A percentile compares a stretch with the other conserved stretches of the same genome.
phyloP scores from a whole-genome alignment of 306 rosid species.

The Vigna radiata region DNA sequence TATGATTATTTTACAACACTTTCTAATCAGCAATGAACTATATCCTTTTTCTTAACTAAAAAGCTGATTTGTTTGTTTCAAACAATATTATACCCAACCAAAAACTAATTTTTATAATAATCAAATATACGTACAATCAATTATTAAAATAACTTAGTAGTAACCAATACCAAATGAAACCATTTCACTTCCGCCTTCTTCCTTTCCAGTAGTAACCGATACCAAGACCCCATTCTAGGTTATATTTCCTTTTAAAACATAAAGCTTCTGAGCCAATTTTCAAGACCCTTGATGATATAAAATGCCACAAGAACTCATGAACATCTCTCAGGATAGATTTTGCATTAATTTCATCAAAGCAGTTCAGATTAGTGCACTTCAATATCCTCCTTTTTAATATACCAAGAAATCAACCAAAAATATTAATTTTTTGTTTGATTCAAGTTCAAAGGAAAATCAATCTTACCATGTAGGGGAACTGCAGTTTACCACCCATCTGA shows the following conservation, averaged over 20 bases:
- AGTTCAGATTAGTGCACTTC: constrained; percentile 4
- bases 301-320: constrained; percentile 1
- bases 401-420: constrained; percentile 14
- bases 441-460: constrained; percentile 22
- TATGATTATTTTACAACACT: background rate
- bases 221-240: background rate
- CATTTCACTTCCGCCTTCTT: constrained; percentile 24
- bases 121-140: too few species aligned
- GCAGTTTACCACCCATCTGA: constrained; percentile 92
- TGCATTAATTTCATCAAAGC: constrained; percentile 17
- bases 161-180: constrained; percentile 7
- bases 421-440: too few species aligned
- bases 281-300: background rate
- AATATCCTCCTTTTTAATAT: constrained; percentile 11
- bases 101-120: too few species aligned
- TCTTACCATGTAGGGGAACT: constrained; percentile 95
- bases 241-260: background rate
- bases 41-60: background rate
- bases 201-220: constrained; percentile 25
- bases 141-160: too few species aligned
- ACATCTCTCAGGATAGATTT: constrained; percentile 17
- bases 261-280: constrained; percentile 20
- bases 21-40: background rate
- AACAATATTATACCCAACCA: background rate
- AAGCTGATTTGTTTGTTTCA: too few species aligned